Percentiles rank a stretch among this genome's conserved stretches.
These are phyloP conservation scores for Pseudopediastrum boryanum DNA, from an alignment of 139 green algal species.

Conservation along the genomic window DNA sequence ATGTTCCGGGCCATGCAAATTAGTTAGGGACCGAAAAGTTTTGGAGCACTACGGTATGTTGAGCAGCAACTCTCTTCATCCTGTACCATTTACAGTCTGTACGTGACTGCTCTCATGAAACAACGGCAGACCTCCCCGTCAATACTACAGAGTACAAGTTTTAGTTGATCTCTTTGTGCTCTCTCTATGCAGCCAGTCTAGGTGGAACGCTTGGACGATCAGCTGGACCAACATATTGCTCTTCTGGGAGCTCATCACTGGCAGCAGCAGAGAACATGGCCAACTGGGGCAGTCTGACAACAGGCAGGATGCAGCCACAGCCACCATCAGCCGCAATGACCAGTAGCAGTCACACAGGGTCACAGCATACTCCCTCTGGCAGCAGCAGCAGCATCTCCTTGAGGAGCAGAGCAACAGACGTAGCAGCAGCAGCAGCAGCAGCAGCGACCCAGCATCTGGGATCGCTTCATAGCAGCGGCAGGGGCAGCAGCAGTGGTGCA, in stretches of 20 bases:
- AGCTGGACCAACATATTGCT: background rate
- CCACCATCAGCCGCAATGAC: background rate
- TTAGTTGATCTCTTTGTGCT: too few relatives aligned
- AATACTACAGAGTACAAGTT: too few relatives aligned
- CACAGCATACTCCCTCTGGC: background rate
- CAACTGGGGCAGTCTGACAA: background rate
- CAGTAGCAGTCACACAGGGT: background rate
- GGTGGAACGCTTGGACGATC: too few relatives aligned
- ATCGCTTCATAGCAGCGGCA: background rate
- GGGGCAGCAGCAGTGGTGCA: slow-evolving; percentile 11
- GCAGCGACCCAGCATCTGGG: background rate
- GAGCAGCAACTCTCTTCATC: too few relatives aligned
- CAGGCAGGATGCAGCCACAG: slow-evolving; percentile 6
- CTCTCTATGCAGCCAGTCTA: too few relatives aligned
- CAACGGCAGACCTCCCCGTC: too few relatives aligned
- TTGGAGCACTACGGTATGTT: too few relatives aligned
- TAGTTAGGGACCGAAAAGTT: too few relatives aligned
- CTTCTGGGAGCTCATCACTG: background rate
- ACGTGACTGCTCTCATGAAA: too few relatives aligned
- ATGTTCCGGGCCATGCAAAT: too few relatives aligned
- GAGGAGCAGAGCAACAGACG: background rate
- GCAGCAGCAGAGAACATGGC: background rate
- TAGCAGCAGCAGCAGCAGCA: slow-evolving; percentile 11
- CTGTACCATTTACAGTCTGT: too few relatives aligned
- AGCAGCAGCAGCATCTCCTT: background rate